Conservation (phyloP, 805 yeast genomes). For the Metschnikowia picachoensis region DNA sequence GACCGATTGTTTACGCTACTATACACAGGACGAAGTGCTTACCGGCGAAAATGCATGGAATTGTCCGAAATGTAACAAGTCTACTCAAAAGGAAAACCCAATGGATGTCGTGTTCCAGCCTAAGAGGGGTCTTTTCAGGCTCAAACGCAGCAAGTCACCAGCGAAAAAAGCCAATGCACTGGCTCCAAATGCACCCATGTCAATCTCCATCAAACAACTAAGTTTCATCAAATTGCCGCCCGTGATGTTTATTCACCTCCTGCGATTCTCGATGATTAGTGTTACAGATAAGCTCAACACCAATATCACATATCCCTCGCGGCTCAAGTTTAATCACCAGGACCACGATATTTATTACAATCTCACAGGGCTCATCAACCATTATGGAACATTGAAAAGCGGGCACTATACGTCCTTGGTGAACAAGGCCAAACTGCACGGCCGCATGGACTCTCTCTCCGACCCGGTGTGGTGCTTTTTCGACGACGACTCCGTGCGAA, state of each 20-base stretch:
- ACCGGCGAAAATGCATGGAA: conserved; percentile 82
- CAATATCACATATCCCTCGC: conserved; percentile 52
- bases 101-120: conserved; percentile 32
- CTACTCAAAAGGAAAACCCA: conserved; percentile 8
- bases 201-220: conserved; percentile 22
- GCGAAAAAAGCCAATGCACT: conserved; percentile 18
- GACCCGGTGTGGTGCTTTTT: conserved; percentile 65
- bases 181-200: conserved; percentile 4
- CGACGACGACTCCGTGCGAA: conserved; percentile 62
- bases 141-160: conserved; percentile 36
- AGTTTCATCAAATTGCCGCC: conserved; percentile 35
- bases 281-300: conserved; percentile 51
- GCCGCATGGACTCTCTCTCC: conserved; percentile 24
- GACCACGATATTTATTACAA: conserved; percentile 41
- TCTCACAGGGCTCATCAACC: conserved; percentile 64
- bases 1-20: conserved; percentile 61
- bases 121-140: conserved; percentile 34
- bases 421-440: conserved; percentile 35
- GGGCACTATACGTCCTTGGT: conserved; percentile 77
- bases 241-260: conserved; percentile 37
- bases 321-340: conserved; percentile 42
- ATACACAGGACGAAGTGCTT: conserved; percentile 60
- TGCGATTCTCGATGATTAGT: conserved; percentile 45
- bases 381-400: conserved; percentile 62
- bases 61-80: conserved; percentile 64